These are phyloP conservation scores for Claviceps maximensis DNA, from an alignment of 2,329 filamentous ascomycete genomes.

Conservation along the genomic window DNA sequence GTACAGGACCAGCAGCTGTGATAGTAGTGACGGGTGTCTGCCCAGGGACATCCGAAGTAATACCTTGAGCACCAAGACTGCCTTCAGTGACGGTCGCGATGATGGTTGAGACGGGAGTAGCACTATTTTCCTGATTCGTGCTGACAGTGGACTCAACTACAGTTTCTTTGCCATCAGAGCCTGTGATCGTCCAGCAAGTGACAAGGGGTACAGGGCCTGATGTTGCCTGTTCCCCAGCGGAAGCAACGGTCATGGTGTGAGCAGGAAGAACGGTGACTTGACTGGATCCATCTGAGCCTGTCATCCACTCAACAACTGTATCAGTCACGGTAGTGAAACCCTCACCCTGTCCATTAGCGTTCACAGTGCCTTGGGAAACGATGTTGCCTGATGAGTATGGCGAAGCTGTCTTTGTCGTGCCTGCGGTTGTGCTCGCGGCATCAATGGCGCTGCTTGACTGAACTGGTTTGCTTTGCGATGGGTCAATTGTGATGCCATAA, in stretches of 20 bases:
- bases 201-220: conserved; percentile 4
- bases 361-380: conserved; percentile 3
- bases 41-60: neutral
- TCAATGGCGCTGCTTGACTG: conserved; percentile 7
- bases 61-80: neutral
- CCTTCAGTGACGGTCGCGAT: neutral
- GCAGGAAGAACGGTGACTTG: conserved; percentile 11
- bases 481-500: conserved; percentile 7
- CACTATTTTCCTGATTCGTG: conserved; percentile 1
- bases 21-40: conserved; percentile 6
- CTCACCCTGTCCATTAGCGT: neutral
- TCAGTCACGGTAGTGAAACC: conserved; percentile 13
- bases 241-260: conserved; percentile 11
- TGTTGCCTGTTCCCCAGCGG: conserved; percentile 1
- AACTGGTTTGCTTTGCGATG: conserved; percentile 8
- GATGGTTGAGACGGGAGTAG: neutral
- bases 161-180: conserved; percentile 15
- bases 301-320: conserved; percentile 12
- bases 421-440: conserved; percentile 7
- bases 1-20: conserved; percentile 2
- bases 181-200: conserved; percentile 11
- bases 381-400: neutral
- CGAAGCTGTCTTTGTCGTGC: neutral
- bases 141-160: conserved; percentile 18
- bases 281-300: conserved; percentile 8